Evolutionary conservation across 768 basidiomycete species (phyloP), one percentile per base, ranked within the genome.

Genomic region (Boletus pseudopeckii): DNA sequence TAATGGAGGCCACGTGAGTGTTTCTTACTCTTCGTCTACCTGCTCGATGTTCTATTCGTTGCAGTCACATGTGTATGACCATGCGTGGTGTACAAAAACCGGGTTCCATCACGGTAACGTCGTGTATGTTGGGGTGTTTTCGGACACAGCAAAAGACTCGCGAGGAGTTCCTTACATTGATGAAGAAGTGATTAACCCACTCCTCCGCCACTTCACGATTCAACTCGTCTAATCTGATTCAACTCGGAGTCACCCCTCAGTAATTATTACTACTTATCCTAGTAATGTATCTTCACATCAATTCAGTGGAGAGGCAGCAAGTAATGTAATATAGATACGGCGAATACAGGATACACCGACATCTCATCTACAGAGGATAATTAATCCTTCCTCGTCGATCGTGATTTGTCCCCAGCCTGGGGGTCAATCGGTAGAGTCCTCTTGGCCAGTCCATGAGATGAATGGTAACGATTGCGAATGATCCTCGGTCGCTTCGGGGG

Each of bases 11-110:
- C 56, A 91, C 90, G 92, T 93, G 69, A 68, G 92, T 79, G 4
- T 44, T 44, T n/a, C 39, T 46, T 48, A 11, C 55, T 48, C n/a
- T 42, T 53, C 32, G 36, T 48, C 49, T 51, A 36, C 52, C 43
- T 14, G 50, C 62, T 60, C 38, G 50, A n/a, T 49, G 30, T 37
- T 53, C 51, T 53, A 20, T 36, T 49, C 54, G 45, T 43, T 34
- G 6, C 64, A 95, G 92, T 22, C 96, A 98, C 73, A 81, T 98
- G 71, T 98, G 96, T 68, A 99, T 99, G 97, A 94, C 96, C 4
- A 98, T 98, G 96, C 88, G 97, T 57, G 97, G 97, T 50, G 97
- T 99, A 9, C 97, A 99, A 74, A 99, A 99, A 73, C 96, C 96
- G 3, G 97, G 97, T 24, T 81, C 96, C 7, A 83, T 90, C 22